Conservation (phyloP, 129 eudicot genomes). For the Apium graveolens region DNA sequence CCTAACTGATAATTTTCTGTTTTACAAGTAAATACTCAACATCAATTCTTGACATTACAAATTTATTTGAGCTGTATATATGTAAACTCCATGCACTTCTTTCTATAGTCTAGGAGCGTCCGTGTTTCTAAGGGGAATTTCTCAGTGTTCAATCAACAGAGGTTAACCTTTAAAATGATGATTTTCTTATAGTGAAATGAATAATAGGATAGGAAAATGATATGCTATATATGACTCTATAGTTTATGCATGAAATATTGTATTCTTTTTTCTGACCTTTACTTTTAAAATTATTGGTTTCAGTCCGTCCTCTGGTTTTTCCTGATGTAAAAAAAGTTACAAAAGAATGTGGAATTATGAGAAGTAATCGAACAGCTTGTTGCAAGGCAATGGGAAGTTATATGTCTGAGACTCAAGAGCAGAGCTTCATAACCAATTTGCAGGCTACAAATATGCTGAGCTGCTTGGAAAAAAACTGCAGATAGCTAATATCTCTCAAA, state of each 20-base stretch:
- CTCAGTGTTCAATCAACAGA: constrained; percentile 51
- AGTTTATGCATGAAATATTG: not conserved
- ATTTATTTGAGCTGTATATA: too few species aligned
- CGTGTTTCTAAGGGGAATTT: constrained; percentile 44
- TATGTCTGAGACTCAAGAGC: constrained; percentile 46
- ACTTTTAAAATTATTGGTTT: not conserved
- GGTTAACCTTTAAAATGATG: constrained; percentile 19
- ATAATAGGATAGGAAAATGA: not conserved
- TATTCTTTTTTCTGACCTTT: not conserved
- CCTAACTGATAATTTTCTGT: too few species aligned
- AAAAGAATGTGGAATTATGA: constrained; percentile 37
- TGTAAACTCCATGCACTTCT: too few species aligned
- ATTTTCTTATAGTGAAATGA: not conserved
- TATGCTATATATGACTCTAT: too few species aligned
- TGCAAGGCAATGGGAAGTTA: constrained; percentile 45
- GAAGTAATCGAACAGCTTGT: constrained; percentile 32
- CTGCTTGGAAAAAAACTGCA: constrained; percentile 42
- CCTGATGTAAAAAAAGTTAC: constrained; percentile 32
- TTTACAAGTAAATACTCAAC: too few species aligned
- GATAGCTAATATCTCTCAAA: constrained; percentile 31
- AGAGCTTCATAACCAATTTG: constrained; percentile 57
- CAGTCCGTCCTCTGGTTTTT: constrained; percentile 61
- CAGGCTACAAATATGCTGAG: constrained; percentile 61
- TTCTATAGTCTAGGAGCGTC: too few species aligned
- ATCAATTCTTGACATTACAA: too few species aligned